Evolutionary conservation across 805 yeast species (phyloP).

Genomic region (Yarrowia hollandica): DNA sequence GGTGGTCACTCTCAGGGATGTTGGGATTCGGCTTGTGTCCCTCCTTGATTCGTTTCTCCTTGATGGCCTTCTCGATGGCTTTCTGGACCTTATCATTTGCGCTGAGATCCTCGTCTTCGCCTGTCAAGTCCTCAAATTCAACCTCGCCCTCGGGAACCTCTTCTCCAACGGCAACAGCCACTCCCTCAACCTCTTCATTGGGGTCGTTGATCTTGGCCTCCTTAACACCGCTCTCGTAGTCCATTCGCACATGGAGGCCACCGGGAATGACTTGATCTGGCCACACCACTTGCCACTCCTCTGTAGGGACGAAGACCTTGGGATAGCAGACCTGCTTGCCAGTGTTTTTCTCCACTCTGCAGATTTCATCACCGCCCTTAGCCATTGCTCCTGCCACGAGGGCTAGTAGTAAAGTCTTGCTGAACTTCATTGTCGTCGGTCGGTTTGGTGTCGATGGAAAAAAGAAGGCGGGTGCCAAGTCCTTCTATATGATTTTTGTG

Average conservation of each 20-base stretch:
- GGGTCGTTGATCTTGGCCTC: conserved; percentile 64
- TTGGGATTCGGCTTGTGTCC: conserved; percentile 23
- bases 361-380: background rate
- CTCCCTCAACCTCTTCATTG: conserved; percentile 32
- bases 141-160: conserved; percentile 10
- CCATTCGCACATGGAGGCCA: conserved; percentile 73
- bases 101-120: background rate
- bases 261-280: conserved; percentile 74
- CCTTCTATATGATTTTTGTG: background rate
- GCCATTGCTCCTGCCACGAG: conserved; percentile 9
- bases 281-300: conserved; percentile 65
- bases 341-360: conserved; percentile 5
- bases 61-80: conserved; percentile 18
- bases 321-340: conserved; percentile 29
- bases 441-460: background rate
- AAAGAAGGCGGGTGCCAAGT: background rate
- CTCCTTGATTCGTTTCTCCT: conserved; percentile 10
- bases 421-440: conserved; percentile 15
- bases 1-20: conserved; percentile 16
- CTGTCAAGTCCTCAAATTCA: conserved; percentile 15
- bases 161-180: conserved; percentile 24
- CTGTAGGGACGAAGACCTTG: conserved; percentile 54
- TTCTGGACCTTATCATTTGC: conserved; percentile 15
- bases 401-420: conserved; percentile 14
- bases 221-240: conserved; percentile 63